Base-by-base conservation (phyloP, 495 filamentous ascomycete species). In the Neurospora sp. region DNA sequence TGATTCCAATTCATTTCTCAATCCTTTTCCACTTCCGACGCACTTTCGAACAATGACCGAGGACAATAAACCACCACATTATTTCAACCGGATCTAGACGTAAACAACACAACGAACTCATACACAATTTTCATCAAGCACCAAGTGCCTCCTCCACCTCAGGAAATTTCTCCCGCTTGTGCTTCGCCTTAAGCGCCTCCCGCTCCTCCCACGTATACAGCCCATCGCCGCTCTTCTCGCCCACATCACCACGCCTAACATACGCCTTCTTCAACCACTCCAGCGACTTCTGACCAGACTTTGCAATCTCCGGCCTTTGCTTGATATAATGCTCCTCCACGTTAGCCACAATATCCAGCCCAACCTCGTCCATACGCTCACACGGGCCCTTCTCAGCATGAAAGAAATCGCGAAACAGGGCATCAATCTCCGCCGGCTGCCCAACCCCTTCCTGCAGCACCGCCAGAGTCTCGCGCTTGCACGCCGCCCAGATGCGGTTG, bases 401-500 rank as follows among this genome's bases (percentile, higher is more conserved):
- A 75, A 87, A 86, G 74, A 83, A 86, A 48, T 83, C 80, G 39
- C 77, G 78, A 59, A 84, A 86, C 74, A 87, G 79, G 0, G 77
- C 78, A 74, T 87, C 84, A 45, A 86, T 75, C 1, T 84, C 82
- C 10, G 71, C 76, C 1, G 80, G 83, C 70, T 74, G 77, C 6
- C 79, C 83, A 3, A 85, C 81, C 0, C 83, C 87, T 65, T 89
- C 86, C 3, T 82, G 75, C 41, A 90, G 77, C 40, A 90, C 86
- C 7, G 75, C 78, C 31, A 90, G 72, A 27, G 83, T 83, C 76
- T 89, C 87, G 1, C 87, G 83, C 77, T 90, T 88, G 72, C 86
- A 79, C 4, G 87, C 87, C 0, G 84, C 87, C 87, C 87, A 90
- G 59, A 90, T 82, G 7, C 88, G 84, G 71, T 89, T 87, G 78